phyloP scores from a whole-genome alignment of 75 land plant genomes.

The Sequoia sempervirens region DNA sequence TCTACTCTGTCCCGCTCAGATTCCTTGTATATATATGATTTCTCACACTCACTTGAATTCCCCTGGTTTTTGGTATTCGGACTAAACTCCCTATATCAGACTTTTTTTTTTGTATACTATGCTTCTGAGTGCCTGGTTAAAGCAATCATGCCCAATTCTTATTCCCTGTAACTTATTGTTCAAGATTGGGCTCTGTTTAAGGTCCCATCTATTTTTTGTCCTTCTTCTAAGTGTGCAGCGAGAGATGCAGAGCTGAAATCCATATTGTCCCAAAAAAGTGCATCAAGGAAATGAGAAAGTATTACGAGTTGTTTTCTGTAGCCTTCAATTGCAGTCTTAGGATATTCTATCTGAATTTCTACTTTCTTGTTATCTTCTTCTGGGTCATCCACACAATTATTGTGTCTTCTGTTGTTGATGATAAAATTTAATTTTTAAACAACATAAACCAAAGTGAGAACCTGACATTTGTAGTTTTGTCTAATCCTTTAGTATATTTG shows the following conservation, averaged over 20 bases:
- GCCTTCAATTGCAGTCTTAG: background rate
- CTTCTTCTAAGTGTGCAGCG: background rate
- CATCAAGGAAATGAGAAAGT: background rate
- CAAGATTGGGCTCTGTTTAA: constrained; percentile 4
- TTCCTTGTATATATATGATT: background rate
- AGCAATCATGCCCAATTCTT: constrained; percentile 5
- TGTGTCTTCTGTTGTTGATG: background rate
- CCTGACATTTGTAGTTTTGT: background rate
- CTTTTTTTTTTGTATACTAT: background rate
- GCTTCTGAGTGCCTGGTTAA: constrained; percentile 8
- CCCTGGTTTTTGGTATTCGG: background rate
- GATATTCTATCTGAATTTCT: background rate
- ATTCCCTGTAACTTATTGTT: constrained; percentile 20
- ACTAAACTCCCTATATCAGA: background rate
- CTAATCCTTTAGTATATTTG: background rate
- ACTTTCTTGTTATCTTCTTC: constrained; percentile 2
- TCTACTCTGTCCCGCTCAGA: constrained; percentile 13
- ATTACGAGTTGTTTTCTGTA: background rate
- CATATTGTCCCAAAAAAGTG: background rate
- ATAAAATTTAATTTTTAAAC: background rate
- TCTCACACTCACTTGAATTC: background rate
- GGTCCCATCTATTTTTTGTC: background rate
- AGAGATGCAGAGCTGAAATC: background rate
- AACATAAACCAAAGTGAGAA: background rate
- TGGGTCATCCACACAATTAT: background rate